Percentiles rank a stretch among this genome's conserved stretches.
Conservation (phyloP, 2,329 filamentous ascomycete genomes). For the Arthrobotrys iridis region DNA sequence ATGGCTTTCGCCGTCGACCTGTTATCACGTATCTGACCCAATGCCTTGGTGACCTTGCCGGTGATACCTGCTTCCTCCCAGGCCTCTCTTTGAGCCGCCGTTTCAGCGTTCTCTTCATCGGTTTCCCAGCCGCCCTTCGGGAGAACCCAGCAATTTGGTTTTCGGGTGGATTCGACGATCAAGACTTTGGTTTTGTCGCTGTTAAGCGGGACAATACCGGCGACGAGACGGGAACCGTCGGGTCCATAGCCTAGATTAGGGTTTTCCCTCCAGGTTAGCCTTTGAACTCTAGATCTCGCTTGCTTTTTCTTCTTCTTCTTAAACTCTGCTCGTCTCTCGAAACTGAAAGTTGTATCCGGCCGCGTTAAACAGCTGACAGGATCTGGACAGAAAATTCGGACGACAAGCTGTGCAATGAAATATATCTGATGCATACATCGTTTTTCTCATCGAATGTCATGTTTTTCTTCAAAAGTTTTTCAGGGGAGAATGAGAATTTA, state of each 20-base stretch:
- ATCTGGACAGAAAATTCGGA: neutral
- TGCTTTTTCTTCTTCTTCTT: neutral
- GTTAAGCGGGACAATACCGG: constrained; percentile 90
- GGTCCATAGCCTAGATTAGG: constrained; percentile 80
- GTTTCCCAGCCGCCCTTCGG: constrained; percentile 98
- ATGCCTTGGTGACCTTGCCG: constrained; percentile 82
- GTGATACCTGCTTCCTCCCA: constrained; percentile 98
- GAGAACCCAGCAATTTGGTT: constrained; percentile 87
- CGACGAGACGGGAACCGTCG: constrained; percentile 92
- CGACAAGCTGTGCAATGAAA: constrained; percentile 14
- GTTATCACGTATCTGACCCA: constrained; percentile 86
- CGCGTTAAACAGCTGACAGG: neutral
- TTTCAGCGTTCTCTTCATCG: constrained; percentile 86
- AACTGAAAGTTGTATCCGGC: neutral
- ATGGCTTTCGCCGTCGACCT: constrained; percentile 62
- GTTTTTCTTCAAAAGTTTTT: constrained; percentile 18
- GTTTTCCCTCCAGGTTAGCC: constrained; percentile 2
- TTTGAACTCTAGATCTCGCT: neutral
- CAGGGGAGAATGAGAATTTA: constrained; percentile 51
- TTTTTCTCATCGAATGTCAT: neutral
- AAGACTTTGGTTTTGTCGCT: constrained; percentile 86
- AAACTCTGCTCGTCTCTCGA: too few species aligned
- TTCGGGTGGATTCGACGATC: constrained; percentile 89
- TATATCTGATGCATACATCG: constrained; percentile 25
- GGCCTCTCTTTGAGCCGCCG: constrained; percentile 83